Evolutionary conservation across 441 rosid genomes (phyloP), one percentile per base, ranked within the genome.

Genomic region (Viola pubescens): DNA sequence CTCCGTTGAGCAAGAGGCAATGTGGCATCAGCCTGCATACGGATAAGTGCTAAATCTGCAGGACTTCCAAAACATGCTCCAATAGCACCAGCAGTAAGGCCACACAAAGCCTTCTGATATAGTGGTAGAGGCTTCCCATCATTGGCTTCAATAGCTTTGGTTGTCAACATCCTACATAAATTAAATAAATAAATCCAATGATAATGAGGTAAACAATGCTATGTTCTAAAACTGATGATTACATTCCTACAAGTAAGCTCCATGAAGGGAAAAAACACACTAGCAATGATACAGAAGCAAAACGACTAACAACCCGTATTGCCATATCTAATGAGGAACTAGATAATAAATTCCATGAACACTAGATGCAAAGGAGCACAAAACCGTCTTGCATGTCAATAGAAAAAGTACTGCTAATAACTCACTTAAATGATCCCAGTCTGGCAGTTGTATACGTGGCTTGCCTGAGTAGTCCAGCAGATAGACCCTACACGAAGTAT

Each of bases 401-500:
- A 38, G 3, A 26, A 48, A 46, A 51, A 54, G 42, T 9, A 40
- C 48, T 44, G 4, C 40, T 48, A 13, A 49, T 37, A 47, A 68
- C 83, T 79, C 72, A 92, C 98, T 65, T 87, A 80, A 92, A 94
- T 64, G 98, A 77, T 65, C 98, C 98, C 63, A 94, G 96, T 48
- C 97, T 87, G n/a, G 98, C 98, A 19, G 98, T 94, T 39, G 98
- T 88, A 65, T 94, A 90, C 51, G 99, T 90, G 65, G 97, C 99
- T 82, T 94, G 97, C 77, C 99, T 86, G 47, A 90, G 75, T 49
- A 94, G 77, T 68, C 99, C 99, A 65, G 99, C 99, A 48, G 94
- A 80, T 34, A 94, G 77, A 16, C 99, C 99, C 99, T 90, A 77
- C 56, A 6, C 75, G 62, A 47, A 69, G 34, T 26, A 26, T 26